Percentiles rank a stretch among this genome's conserved stretches.
Evolutionary conservation across 106 monocot genomes (phyloP).

Genomic region (Phalaenopsis equestris): DNA sequence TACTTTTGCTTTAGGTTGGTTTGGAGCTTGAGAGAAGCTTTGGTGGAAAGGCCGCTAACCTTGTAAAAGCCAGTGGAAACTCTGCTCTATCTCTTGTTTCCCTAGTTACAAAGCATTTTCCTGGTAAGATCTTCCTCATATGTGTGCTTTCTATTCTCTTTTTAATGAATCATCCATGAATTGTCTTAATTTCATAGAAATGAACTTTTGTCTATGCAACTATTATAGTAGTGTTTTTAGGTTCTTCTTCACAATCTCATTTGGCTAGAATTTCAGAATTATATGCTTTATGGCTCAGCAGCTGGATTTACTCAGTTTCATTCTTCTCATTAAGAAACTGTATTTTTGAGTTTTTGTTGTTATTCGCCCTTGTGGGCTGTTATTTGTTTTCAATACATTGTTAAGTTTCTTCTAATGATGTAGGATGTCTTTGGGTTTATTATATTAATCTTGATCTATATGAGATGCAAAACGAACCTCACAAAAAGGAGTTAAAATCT

Average conservation of each 20-base stretch:
- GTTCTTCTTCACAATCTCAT: background rate
- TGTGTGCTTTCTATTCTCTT: background rate
- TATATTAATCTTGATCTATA: too few relatives aligned
- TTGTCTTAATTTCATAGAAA: background rate
- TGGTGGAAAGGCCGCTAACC: constrained; percentile 75
- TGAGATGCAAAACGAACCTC: too few relatives aligned
- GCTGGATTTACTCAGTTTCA: background rate
- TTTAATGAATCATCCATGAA: background rate
- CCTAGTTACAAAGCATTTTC: constrained; percentile 73
- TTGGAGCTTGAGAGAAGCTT: constrained; percentile 78
- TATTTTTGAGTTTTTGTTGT: background rate
- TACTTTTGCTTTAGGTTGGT: constrained; percentile 47
- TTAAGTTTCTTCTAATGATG: too few relatives aligned
- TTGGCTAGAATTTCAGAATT: background rate
- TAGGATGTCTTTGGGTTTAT: too few relatives aligned
- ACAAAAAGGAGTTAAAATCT: too few relatives aligned
- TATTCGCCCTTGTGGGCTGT: background rate
- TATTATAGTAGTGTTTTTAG: background rate
- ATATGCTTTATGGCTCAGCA: background rate
- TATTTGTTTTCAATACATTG: too few relatives aligned
- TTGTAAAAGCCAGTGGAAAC: constrained; percentile 66
- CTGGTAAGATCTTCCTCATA: constrained; percentile 38
- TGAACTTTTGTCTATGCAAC: too few relatives aligned
- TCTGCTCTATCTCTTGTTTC: constrained; percentile 78
- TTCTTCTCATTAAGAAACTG: background rate